Base-by-base conservation (phyloP, 306 rosid genomes). In the Quercus glauca region DNA sequence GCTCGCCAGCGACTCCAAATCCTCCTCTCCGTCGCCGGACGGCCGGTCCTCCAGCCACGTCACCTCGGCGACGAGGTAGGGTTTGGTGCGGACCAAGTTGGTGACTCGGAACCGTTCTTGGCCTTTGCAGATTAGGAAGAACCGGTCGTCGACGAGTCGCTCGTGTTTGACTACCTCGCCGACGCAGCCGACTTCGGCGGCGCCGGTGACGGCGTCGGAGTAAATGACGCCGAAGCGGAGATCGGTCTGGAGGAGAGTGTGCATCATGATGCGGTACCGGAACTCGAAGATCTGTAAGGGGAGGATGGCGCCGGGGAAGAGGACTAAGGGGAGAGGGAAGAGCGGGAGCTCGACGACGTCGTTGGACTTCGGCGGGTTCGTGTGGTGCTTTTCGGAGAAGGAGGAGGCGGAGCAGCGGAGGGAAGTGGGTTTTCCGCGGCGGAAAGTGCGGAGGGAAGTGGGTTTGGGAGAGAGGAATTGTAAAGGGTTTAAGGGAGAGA, bases 231-330 rank as follows among this genome's bases (percentile, higher is more conserved):
- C 99, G 80, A 95, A 95, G 6, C 99, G 99, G 78, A 96, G 98
- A 84, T 96, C 99, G 25, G 99, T 88, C 75, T 93, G 97, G 60
- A 96, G 96, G 55, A 96, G 94, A 4, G 97, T 93, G 86, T 96
- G 99, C 99, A 93, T 96, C 99, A 96, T 96, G 81, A 95, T 90
- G 25, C 99, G 92, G 90, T 95, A 95, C 3, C 99, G 97, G 84
- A 95, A 91, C 89, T 95, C 99, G 73, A 95, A 95, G 96, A 95
- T 95, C 94, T 95, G 98, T 29, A 96, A 69, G 3, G 99, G 99
- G 18, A 96, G 93, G 35, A 93, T 90, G 0, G 99, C 98, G 41
- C 99, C 99, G 1, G 99, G 99, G 85, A 96, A 96, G 76, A 96
- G 97, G 1, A 96, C 98, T 0, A 96, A 82, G 1, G 98, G 97